Conservation (phyloP, 495 filamentous ascomycete genomes). For the Cercophora newfieldiana region DNA sequence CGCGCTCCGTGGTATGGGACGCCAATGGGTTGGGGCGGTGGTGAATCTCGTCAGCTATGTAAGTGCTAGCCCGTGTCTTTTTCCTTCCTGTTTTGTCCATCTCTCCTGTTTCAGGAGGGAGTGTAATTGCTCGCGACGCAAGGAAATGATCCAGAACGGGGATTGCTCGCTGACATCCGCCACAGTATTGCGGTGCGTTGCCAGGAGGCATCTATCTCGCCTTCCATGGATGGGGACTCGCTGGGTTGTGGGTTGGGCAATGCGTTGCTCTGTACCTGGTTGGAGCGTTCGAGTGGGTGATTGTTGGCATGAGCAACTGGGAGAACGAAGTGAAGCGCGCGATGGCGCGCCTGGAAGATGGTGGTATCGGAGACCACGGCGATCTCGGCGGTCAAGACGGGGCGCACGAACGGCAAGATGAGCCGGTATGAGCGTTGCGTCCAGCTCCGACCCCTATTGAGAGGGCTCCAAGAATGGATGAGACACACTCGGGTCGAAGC, state of each 20-base stretch:
- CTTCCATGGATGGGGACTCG: conserved; percentile 85
- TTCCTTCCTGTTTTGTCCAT: too few species aligned
- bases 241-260: conserved; percentile 84
- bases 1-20: conserved; percentile 77
- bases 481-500: not conserved
- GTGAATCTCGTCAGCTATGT: conserved; percentile 89
- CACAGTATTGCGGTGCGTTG: conserved; percentile 82
- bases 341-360: conserved; percentile 71
- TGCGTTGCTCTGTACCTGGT: conserved; percentile 88
- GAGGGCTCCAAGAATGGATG: not conserved
- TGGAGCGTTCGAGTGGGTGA: conserved; percentile 74
- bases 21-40: conserved; percentile 84
- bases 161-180: too few species aligned
- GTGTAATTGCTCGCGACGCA: too few species aligned
- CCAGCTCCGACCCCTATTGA: not conserved
- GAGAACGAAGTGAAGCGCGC: conserved; percentile 73
- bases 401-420: not conserved
- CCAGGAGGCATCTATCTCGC: conserved; percentile 84
- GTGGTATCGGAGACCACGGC: conserved; percentile 26
- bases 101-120: too few species aligned
- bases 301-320: conserved; percentile 80
- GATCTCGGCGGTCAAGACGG: not conserved
- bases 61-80: too few species aligned
- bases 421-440: not conserved
- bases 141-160: too few species aligned